Evolutionary conservation across 2,329 filamentous ascomycete genomes (phyloP).

Genomic region (Xylariaceae sp.): DNA sequence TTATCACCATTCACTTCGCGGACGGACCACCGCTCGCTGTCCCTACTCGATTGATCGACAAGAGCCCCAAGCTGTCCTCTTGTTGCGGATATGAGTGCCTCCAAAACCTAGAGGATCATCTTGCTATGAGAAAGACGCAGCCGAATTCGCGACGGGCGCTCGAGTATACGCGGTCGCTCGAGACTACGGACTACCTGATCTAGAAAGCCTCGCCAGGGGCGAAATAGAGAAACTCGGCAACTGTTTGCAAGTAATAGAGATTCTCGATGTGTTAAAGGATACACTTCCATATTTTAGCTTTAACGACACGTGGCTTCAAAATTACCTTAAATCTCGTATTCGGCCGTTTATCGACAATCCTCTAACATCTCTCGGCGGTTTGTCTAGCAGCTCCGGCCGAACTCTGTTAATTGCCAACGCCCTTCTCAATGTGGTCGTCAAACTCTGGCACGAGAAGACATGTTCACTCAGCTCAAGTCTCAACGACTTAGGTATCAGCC

Average conservation of each 20-base stretch:
- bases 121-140: conserved; percentile 13
- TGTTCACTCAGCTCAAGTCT: not conserved
- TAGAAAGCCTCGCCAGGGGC: conserved; percentile 21
- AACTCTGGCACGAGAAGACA: conserved; percentile 22
- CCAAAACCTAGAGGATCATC: conserved; percentile 24
- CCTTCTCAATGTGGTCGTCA: conserved; percentile 21
- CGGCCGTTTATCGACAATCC: conserved; percentile 18
- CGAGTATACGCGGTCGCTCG: conserved; percentile 25
- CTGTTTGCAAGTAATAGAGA: conserved; percentile 16
- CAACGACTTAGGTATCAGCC: not conserved
- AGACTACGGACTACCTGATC: conserved; percentile 19
- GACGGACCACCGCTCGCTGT: conserved; percentile 14
- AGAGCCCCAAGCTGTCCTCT: conserved; percentile 10
- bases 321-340: conserved; percentile 27
- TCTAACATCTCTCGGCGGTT: not conserved
- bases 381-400: not conserved
- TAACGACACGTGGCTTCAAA: conserved; percentile 29
- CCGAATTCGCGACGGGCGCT: conserved; percentile 29
- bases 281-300: conserved; percentile 3
- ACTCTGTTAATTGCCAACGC: conserved; percentile 7
- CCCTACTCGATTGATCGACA: conserved; percentile 2
- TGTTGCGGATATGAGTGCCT: conserved; percentile 23
- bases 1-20: conserved; percentile 12
- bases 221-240: conserved; percentile 32
- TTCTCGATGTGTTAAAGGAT: conserved; percentile 25